Evolutionary conservation across 2,329 filamentous ascomycete genomes (phyloP).

Genomic region (Westerdykella sp.): DNA sequence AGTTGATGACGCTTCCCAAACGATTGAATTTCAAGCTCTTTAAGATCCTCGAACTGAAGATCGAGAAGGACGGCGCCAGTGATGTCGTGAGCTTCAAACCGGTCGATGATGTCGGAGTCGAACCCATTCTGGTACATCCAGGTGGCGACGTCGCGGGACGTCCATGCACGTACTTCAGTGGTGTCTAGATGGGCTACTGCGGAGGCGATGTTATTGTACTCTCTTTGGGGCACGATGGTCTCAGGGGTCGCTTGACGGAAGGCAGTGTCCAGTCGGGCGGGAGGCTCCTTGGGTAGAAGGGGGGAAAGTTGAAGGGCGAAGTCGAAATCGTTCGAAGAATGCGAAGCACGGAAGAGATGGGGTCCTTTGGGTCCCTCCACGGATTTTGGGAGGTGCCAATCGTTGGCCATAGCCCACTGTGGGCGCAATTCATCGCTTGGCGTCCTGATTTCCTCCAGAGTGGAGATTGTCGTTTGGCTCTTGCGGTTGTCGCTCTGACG

Average conservation of each 20-base stretch:
- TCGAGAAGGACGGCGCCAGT: constrained; percentile 80
- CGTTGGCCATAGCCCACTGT: constrained; percentile 50
- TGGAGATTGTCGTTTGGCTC: constrained; percentile 81
- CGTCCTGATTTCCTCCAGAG: constrained; percentile 76
- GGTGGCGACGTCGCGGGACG: constrained; percentile 69
- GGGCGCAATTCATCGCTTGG: constrained; percentile 58
- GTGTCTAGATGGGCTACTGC: constrained; percentile 54
- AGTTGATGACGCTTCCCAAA: constrained; percentile 75
- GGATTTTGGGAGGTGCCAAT: constrained; percentile 55
- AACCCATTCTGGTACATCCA: constrained; percentile 83
- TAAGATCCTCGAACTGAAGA: constrained; percentile 83
- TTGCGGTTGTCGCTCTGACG: constrained; percentile 53
- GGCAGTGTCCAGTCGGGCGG: constrained; percentile 37
- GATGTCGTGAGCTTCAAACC: constrained; percentile 89
- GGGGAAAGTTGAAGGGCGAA: constrained; percentile 64
- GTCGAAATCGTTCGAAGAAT: constrained; percentile 51
- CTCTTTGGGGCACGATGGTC: constrained; percentile 32
- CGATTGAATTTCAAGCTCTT: constrained; percentile 72
- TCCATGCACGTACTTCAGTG: constrained; percentile 59
- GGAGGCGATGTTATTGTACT: constrained; percentile 49
- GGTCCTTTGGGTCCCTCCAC: constrained; percentile 78
- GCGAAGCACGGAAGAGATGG: constrained; percentile 74
- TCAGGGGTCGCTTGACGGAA: constrained; percentile 35
- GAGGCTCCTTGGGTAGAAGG: constrained; percentile 59
- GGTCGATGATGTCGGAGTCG: constrained; percentile 69